These are phyloP conservation scores for Parietaria judaica DNA, from an alignment of 306 rosid species.

Conservation along the genomic window DNA sequence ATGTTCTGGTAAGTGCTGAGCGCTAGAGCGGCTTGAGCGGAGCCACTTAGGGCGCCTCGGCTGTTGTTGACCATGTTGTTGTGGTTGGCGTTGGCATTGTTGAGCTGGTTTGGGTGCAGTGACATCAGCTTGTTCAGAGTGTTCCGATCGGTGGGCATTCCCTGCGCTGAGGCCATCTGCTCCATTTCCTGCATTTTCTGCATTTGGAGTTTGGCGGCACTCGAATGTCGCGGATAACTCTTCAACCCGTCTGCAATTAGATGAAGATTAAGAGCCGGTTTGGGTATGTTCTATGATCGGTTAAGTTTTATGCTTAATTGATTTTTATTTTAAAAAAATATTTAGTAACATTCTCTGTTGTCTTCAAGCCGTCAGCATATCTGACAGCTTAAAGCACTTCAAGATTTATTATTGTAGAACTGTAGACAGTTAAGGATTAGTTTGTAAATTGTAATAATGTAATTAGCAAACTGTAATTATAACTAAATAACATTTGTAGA, in stretches of 20 bases:
- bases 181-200: conserved; percentile 97
- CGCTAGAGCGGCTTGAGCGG: conserved; percentile 77
- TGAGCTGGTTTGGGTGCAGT: conserved; percentile 57
- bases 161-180: conserved; percentile 75
- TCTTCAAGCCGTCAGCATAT: too few relatives aligned
- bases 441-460: too few relatives aligned
- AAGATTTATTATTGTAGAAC: too few relatives aligned
- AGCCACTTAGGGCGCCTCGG: conserved; percentile 68
- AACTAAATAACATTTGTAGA: too few relatives aligned
- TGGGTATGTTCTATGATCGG: too few relatives aligned
- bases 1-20: conserved; percentile 66
- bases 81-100: conserved; percentile 21
- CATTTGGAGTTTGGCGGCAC: conserved; percentile 67
- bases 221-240: conserved; percentile 67
- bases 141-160: conserved; percentile 78
- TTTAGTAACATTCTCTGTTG: too few relatives aligned
- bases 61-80: conserved; percentile 45
- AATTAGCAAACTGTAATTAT: too few relatives aligned
- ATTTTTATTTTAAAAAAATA: too few relatives aligned
- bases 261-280: neutral
- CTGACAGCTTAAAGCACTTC: too few relatives aligned
- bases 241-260: conserved; percentile 75
- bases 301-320: too few relatives aligned
- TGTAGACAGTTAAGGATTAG: too few relatives aligned
- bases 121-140: conserved; percentile 72